Base-by-base conservation (phyloP, 2,329 filamentous ascomycete genomes). In the Hypoxylon sp. region DNA sequence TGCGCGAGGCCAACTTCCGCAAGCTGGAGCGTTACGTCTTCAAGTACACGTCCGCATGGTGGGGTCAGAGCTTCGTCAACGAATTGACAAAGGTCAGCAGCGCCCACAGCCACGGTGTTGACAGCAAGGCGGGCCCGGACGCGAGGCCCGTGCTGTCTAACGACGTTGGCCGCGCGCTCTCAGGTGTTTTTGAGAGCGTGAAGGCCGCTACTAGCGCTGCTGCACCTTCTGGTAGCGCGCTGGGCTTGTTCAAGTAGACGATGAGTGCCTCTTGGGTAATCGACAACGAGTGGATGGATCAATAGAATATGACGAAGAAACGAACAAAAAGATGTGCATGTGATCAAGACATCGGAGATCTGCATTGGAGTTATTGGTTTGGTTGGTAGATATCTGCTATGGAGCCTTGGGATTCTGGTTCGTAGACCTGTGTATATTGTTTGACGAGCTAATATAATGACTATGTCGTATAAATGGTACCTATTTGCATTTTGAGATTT, bases 31-130 rank as follows among this genome's bases (percentile, higher is more conserved):
- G 90, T 73, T 97, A 97, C 68, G 91, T 97, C 52, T 93, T 92
- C 74, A 97, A 96, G 76, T 97, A 97, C 75, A 99, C 94, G 1
- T 95, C 90, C 70, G 89, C 92, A 7, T 97, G 94, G 87, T 97
- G 93, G 93, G 93, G 93, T 17, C 84, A 92, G 70, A 92, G 88
- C 60, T 97, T 97, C 69, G 91, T 97, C 40, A 83, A 83, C 8
- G 93, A 97, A 72, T 80, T 97, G 71, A 80, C 73, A n/a, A 75
- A 79, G 29, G 74, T 83, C 26, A 75, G 34, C 69, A 69, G 32
- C 47, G 61, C 60, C 6, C 50, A 60, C 19, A 59, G 57, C 5
- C 59, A 64, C 25, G 59, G 58, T 1, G 59, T 65, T 6, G 54
- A 63, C 9, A 61, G 61, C 25, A 62, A 58, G 8, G 59, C 40